These are phyloP conservation scores for Ganoderma leucocontextum DNA, from an alignment of 1,284 basidiomycete genomes.

Conservation along the genomic window DNA sequence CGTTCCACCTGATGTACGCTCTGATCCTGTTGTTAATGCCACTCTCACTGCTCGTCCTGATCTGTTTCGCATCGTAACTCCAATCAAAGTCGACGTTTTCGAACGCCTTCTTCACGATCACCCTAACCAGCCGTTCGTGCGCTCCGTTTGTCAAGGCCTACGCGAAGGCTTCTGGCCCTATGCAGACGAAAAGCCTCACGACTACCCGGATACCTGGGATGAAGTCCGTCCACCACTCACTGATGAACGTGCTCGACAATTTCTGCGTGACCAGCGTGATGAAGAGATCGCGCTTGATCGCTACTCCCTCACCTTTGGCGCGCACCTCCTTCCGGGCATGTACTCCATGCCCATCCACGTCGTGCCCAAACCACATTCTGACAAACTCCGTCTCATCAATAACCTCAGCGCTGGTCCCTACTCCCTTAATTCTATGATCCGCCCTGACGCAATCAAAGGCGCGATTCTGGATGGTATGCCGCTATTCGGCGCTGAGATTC, in stretches of 20 bases:
- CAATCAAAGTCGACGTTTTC: background rate
- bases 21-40: background rate
- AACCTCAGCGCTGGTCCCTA: too few relatives aligned
- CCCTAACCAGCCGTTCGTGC: background rate
- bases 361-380: too few relatives aligned
- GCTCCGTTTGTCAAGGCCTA: background rate
- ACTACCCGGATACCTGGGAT: background rate
- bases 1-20: background rate
- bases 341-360: too few relatives aligned
- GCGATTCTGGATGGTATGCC: too few relatives aligned
- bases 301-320: background rate
- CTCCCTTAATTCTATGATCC: too few relatives aligned
- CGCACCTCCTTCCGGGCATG: too few relatives aligned
- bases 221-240: background rate
- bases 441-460: too few relatives aligned
- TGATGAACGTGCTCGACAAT: background rate
- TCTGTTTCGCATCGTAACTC: background rate
- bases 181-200: background rate
- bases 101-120: background rate
- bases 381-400: too few relatives aligned
- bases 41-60: background rate
- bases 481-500: too few relatives aligned
- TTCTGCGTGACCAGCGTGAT: background rate
- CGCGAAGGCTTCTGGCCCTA: background rate
- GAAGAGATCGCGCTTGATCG: background rate